Conservation (phyloP, 2,329 filamentous ascomycete genomes). For the Claviceps sp. region DNA sequence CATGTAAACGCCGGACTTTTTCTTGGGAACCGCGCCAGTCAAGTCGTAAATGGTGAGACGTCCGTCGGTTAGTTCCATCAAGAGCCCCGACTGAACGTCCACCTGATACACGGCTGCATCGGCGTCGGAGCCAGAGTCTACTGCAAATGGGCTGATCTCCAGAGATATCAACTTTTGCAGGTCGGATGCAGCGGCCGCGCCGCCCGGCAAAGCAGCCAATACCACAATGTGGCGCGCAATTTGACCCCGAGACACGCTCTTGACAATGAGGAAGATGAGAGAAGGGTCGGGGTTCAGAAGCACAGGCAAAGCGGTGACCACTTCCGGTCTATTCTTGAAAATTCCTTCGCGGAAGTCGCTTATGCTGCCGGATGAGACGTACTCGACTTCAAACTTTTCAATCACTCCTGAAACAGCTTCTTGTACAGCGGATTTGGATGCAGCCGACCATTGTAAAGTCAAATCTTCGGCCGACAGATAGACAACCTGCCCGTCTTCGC, state of each 20-base stretch:
- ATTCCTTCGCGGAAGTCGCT: constrained; percentile 39
- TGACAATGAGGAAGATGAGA: constrained; percentile 39
- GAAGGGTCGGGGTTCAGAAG: constrained; percentile 34
- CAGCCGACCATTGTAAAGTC: constrained; percentile 20
- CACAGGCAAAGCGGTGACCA: constrained; percentile 36
- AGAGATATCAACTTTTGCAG: constrained; percentile 25
- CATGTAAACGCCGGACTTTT: constrained; percentile 40
- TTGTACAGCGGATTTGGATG: constrained; percentile 21
- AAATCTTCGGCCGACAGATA: constrained; percentile 44
- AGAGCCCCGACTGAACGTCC: constrained; percentile 47
- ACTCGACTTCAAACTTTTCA: constrained; percentile 32
- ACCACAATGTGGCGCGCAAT: constrained; percentile 19
- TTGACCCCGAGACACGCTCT: constrained; percentile 17
- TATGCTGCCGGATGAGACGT: constrained; percentile 30
- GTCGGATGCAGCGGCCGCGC: constrained; percentile 12
- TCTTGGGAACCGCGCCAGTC: constrained; percentile 45
- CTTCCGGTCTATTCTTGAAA: constrained; percentile 40
- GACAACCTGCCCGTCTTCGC: constrained; percentile 45
- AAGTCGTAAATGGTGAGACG: constrained; percentile 50
- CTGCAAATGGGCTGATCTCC: constrained; percentile 25
- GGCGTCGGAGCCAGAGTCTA: constrained; percentile 9
- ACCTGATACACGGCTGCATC: constrained; percentile 33
- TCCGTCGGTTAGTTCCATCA: constrained; percentile 45
- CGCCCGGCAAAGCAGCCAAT: constrained; percentile 18
- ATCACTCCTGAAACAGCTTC: constrained; percentile 20